Evolutionary conservation across 441 rosid species (phyloP), one percentile per base, ranked within the genome.

Genomic region (Metrosideros polymorpha): DNA sequence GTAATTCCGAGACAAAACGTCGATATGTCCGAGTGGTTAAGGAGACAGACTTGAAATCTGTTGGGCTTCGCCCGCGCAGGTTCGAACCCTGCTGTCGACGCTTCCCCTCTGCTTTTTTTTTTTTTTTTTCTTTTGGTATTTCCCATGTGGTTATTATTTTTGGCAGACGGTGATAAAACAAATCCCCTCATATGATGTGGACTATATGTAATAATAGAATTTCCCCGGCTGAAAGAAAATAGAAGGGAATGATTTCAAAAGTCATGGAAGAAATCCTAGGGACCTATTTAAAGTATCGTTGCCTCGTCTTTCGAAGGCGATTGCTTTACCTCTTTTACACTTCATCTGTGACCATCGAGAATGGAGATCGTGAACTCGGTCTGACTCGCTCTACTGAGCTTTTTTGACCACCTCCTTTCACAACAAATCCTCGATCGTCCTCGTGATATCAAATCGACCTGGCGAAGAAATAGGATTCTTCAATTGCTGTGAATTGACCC

Each of bases 11-110:
- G 12, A 1, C 3, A 5, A 2, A 4, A 66, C 0, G 99, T 95
- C 98, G 94, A 95, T 95, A 95, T 97, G 99, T 95, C 97, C 95
- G 99, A 97, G 99, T 94, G 97, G 99, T 96, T 94, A 96, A 97
- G 98, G 99, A 96, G 98, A 96, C 93, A 94, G 98, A 95, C 99
- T 95, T 94, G 95, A 96, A 96, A 94, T 96, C 98, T 95, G 93
- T 95, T 97, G 98, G 99, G 97, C 95, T 92, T 19, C 88, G 97
- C 97, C 98, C 93, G 98, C 96, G 98, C 98, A 93, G 97, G 98
- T 95, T 97, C 95, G 98, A 97, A 94, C 94, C 99, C 98, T 95
- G 97, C 98, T 97, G 97, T 95, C 93, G 98, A 96, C 98, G 99
- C 14, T 39, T 22, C 6, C 22, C 10, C 15, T 35, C 8, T 3